Conservation (phyloP, 2,329 filamentous ascomycete species). For the Colletotrichum sp. region DNA sequence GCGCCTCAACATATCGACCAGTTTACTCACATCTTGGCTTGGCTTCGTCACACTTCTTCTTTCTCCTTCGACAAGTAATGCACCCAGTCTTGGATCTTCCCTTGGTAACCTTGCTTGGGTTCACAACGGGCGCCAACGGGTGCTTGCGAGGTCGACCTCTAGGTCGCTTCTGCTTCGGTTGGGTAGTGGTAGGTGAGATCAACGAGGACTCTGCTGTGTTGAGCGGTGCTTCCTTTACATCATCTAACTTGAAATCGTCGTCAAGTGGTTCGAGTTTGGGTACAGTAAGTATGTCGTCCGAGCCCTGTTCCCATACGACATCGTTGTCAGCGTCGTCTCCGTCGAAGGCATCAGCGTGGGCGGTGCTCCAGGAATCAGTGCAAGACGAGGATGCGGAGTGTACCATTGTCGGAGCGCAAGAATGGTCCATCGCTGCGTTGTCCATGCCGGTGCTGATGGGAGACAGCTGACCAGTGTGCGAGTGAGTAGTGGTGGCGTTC, state of each 20-base stretch:
- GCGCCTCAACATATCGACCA: neutral
- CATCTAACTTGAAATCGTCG: slow-evolving; percentile 59
- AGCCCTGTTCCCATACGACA: slow-evolving; percentile 50
- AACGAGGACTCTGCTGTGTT: slow-evolving; percentile 26
- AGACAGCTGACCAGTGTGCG: slow-evolving; percentile 55
- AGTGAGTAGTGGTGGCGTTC: slow-evolving; percentile 32
- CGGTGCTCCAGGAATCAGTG: slow-evolving; percentile 49
- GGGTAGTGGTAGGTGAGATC: slow-evolving; percentile 19
- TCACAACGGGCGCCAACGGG: slow-evolving; percentile 63
- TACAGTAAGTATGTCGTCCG: slow-evolving; percentile 50
- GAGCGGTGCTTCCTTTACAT: slow-evolving; percentile 51
- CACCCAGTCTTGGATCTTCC: slow-evolving; percentile 75
- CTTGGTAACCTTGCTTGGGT: slow-evolving; percentile 75
- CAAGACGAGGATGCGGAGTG: slow-evolving; percentile 53
- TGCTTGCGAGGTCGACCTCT: slow-evolving; percentile 86
- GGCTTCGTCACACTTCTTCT: slow-evolving; percentile 76
- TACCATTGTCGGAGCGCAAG: slow-evolving; percentile 45
- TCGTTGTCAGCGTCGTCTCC: slow-evolving; percentile 45
- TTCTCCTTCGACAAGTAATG: slow-evolving; percentile 70
- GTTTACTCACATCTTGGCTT: slow-evolving; percentile 66
- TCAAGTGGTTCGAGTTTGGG: slow-evolving; percentile 65
- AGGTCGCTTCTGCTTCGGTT: slow-evolving; percentile 64
- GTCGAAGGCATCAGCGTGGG: slow-evolving; percentile 38
- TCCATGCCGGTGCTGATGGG: slow-evolving; percentile 59
- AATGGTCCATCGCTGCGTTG: slow-evolving; percentile 38